Percentiles rank a stretch among this genome's conserved stretches.
These are phyloP conservation scores for Fagopyrum esculentum DNA, from an alignment of 148 eudicot genomes.

Conservation along the genomic window DNA sequence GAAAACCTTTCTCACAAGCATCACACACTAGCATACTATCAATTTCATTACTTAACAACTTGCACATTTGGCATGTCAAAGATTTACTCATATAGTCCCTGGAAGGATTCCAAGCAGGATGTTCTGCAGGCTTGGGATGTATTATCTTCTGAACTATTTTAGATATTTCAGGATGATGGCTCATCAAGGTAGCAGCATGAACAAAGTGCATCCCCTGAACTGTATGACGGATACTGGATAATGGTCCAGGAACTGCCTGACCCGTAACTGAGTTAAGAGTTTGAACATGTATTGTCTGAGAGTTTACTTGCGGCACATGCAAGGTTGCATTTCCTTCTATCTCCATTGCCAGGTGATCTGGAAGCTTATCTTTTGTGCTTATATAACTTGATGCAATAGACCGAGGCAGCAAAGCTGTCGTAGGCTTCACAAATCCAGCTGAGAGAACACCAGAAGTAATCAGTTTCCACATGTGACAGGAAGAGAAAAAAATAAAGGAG, in stretches of 20 bases:
- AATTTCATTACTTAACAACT: slow-evolving; percentile 43
- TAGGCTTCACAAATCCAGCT: slow-evolving; percentile 20
- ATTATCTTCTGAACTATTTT: slow-evolving; percentile 67
- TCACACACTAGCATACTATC: slow-evolving; percentile 83
- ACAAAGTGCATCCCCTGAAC: slow-evolving; percentile 36
- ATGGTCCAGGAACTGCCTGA: slow-evolving; percentile 36
- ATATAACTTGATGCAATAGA: slow-evolving; percentile 32
- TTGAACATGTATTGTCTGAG: slow-evolving; percentile 31
- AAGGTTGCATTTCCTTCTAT: slow-evolving; percentile 32
- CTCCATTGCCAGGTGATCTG: slow-evolving; percentile 30
- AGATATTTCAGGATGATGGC: slow-evolving; percentile 57
- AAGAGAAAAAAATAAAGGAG: neutral
- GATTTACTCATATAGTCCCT: slow-evolving; percentile 85
- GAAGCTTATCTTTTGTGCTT: slow-evolving; percentile 39
- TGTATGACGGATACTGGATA: slow-evolving; percentile 32
- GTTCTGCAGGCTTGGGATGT: slow-evolving; percentile 42
- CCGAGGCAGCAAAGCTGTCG: slow-evolving; percentile 37
- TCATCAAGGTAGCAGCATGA: slow-evolving; percentile 39
- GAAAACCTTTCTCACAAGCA: slow-evolving; percentile 92
- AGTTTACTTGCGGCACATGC: slow-evolving; percentile 28
- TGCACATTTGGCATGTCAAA: slow-evolving; percentile 77
- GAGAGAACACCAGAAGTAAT: slow-evolving; percentile 33
- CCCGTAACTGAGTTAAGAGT: slow-evolving; percentile 29
- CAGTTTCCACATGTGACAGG: neutral
- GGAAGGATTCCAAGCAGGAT: slow-evolving; percentile 69